Conservation (phyloP, 805 yeast genomes). For the Teunomyces pallodes region DNA sequence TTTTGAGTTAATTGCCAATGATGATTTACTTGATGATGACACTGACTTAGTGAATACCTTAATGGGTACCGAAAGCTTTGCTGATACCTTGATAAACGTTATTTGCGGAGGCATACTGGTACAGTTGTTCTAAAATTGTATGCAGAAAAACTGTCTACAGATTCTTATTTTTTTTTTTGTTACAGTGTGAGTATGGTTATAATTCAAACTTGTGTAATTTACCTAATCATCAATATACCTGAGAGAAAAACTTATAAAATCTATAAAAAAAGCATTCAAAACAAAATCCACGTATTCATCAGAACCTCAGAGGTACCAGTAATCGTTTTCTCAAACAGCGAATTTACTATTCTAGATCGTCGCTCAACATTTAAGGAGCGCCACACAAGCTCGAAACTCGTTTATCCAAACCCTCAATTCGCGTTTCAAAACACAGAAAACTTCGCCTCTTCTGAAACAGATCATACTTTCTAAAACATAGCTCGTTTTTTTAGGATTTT, state of each 20-base stretch:
- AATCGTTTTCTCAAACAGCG: not conserved
- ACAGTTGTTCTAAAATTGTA: not conserved
- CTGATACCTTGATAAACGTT: constrained; percentile 8
- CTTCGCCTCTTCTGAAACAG: not conserved
- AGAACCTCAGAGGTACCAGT: not conserved
- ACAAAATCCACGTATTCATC: not conserved
- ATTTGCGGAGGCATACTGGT: constrained; percentile 15
- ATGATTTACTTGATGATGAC: constrained; percentile 1
- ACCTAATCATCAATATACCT: not conserved
- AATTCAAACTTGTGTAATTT: not conserved
- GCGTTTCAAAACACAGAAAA: not conserved
- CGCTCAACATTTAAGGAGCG: constrained; percentile 10
- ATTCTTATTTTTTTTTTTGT: not conserved
- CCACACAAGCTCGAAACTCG: constrained; percentile 1
- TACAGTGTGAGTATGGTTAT: not conserved
- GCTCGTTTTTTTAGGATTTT: constrained; percentile 14
- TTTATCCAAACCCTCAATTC: constrained; percentile 3
- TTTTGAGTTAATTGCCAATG: constrained; percentile 13
- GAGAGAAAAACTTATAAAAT: not conserved
- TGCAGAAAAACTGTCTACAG: not conserved
- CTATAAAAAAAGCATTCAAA: not conserved
- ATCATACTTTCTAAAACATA: constrained; percentile 7
- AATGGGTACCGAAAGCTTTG: constrained; percentile 8
- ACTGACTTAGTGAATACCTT: constrained; percentile 11
- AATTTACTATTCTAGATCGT: constrained; percentile 1